These are phyloP conservation scores for Tylopilus sp. DNA, from an alignment of 768 basidiomycete species.

Conservation along the genomic window DNA sequence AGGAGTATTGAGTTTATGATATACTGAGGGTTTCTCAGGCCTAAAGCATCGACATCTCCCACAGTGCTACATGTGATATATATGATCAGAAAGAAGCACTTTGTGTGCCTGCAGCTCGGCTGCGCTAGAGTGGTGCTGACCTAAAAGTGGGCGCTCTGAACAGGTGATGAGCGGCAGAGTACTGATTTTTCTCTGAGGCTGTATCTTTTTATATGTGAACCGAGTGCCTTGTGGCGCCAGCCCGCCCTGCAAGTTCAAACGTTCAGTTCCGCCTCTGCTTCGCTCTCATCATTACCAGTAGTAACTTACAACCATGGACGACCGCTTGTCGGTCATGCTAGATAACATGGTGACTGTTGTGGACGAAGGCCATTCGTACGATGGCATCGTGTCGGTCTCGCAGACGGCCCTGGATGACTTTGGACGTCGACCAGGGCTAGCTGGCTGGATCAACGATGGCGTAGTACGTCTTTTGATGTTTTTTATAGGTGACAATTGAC, in stretches of 20 bases:
- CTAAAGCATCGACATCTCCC: background rate
- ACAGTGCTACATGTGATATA: no score
- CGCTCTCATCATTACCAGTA: background rate
- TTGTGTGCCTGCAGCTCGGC: background rate
- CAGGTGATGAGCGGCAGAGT: background rate
- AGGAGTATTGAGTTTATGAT: background rate
- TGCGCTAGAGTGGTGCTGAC: background rate
- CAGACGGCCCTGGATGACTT: background rate
- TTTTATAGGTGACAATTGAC: background rate
- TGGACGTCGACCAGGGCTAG: background rate
- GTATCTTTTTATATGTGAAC: background rate
- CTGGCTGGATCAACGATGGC: background rate
- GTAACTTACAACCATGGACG: background rate
- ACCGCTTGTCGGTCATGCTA: background rate
- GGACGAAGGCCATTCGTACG: background rate
- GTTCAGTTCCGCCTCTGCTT: background rate
- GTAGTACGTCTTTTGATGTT: background rate
- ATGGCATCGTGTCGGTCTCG: background rate
- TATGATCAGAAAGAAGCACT: no score
- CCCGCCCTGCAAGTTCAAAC: background rate
- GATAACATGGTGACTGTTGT: background rate
- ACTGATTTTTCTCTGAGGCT: background rate
- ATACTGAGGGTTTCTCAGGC: background rate
- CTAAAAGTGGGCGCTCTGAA: background rate
- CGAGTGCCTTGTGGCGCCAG: background rate